phyloP scores from a whole-genome alignment of 495 filamentous ascomycete species.

The Neurospora sp. region DNA sequence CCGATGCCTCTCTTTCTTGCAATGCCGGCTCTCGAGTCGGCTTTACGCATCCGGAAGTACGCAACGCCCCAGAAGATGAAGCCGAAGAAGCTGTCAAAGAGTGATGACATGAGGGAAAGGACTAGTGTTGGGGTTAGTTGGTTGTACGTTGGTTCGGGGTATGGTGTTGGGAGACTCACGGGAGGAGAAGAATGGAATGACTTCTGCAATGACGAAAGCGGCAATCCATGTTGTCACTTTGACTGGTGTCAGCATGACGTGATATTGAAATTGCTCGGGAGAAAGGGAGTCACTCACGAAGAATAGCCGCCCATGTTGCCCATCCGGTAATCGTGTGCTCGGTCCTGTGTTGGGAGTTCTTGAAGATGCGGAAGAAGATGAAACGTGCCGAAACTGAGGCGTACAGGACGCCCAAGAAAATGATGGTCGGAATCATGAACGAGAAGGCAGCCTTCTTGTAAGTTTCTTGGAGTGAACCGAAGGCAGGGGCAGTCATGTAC shows the following conservation, averaged over 20 bases:
- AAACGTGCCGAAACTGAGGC: slow-evolving; percentile 81
- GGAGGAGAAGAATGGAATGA: slow-evolving; percentile 84
- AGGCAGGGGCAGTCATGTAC: slow-evolving; percentile 73
- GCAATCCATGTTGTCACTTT: slow-evolving; percentile 55
- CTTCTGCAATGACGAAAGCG: slow-evolving; percentile 77
- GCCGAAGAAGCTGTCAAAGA: slow-evolving; percentile 88
- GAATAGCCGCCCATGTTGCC: slow-evolving; percentile 63
- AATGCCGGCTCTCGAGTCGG: slow-evolving; percentile 53
- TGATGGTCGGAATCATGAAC: slow-evolving; percentile 87
- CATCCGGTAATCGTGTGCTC: slow-evolving; percentile 75
- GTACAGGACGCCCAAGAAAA: slow-evolving; percentile 82
- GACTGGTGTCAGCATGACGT: slow-evolving; percentile 12
- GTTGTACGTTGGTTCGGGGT: background rate
- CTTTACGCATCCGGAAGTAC: slow-evolving; percentile 70
- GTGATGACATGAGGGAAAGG: slow-evolving; percentile 73
- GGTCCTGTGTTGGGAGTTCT: slow-evolving; percentile 62
- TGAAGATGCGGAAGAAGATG: slow-evolving; percentile 76
- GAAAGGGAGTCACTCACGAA: slow-evolving; percentile 25
- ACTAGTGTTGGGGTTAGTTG: slow-evolving; percentile 24
- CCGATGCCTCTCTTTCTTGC: slow-evolving; percentile 47
- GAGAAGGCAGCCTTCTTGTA: slow-evolving; percentile 80
- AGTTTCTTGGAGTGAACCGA: slow-evolving; percentile 61
- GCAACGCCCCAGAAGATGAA: slow-evolving; percentile 93
- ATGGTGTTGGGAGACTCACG: slow-evolving; percentile 18
- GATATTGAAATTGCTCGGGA: too few relatives aligned